These are phyloP conservation scores for Daldinia concentrica DNA, from an alignment of 495 filamentous ascomycete genomes.

Conservation along the genomic window DNA sequence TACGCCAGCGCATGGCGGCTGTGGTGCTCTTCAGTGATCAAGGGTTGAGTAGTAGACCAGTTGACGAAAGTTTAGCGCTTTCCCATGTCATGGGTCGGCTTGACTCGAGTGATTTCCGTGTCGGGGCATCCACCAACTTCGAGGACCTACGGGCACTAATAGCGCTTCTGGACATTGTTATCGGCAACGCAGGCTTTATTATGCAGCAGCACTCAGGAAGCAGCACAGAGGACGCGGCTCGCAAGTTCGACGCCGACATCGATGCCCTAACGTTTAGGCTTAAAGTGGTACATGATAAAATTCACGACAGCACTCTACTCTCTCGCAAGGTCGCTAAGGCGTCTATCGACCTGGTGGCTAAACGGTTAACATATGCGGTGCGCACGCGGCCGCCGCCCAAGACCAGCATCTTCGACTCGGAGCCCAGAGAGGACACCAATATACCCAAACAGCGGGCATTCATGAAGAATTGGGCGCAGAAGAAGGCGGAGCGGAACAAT, in stretches of 20 bases:
- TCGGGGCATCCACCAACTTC: constrained; percentile 67
- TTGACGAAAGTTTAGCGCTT: constrained; percentile 61
- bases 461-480: constrained; percentile 57
- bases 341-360: constrained; percentile 73
- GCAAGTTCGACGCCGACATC: constrained; percentile 71
- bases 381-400: constrained; percentile 71
- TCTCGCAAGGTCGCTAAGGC: constrained; percentile 78
- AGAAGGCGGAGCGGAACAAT: constrained; percentile 42
- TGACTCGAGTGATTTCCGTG: constrained; percentile 52
- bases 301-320: constrained; percentile 77
- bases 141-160: constrained; percentile 68
- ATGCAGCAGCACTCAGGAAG: constrained; percentile 21
- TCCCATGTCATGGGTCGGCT: constrained; percentile 62
- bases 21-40: constrained; percentile 70
- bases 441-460: constrained; percentile 52
- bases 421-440: constrained; percentile 32
- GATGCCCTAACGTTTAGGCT: constrained; percentile 71
- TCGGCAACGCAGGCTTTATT: constrained; percentile 67
- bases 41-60: constrained; percentile 53
- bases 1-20: constrained; percentile 78
- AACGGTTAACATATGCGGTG: constrained; percentile 74
- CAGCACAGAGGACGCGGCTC: constrained; percentile 49
- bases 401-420: constrained; percentile 62
- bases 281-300: constrained; percentile 72
- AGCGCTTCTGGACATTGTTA: constrained; percentile 73